Conservation (phyloP, 129 eudicot species). For the Sambucus nigra region DNA sequence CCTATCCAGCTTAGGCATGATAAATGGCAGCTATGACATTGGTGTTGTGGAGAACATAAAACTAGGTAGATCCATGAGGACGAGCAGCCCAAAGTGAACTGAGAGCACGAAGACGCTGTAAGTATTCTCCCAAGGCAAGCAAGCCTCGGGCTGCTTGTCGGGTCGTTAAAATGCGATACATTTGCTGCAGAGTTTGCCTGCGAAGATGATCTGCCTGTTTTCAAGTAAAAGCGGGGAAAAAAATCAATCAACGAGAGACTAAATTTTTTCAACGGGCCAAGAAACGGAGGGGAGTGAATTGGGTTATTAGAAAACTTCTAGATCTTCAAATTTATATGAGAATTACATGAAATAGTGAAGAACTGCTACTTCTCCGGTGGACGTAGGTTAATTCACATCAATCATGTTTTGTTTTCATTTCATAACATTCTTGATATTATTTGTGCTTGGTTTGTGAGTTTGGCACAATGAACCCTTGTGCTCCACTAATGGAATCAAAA, state of each 20-base stretch:
- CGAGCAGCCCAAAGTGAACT: slow-evolving; percentile 79
- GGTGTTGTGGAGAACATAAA: neutral
- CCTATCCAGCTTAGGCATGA: slow-evolving; percentile 7
- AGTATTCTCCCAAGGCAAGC: slow-evolving; percentile 85
- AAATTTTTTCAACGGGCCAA: neutral
- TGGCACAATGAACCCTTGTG: too few relatives aligned
- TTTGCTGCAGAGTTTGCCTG: slow-evolving; percentile 56
- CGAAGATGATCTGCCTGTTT: slow-evolving; percentile 87
- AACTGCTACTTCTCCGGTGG: too few relatives aligned
- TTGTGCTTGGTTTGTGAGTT: too few relatives aligned
- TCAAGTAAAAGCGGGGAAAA: neutral
- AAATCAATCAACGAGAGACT: neutral
- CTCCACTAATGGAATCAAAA: too few relatives aligned
- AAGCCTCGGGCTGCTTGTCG: slow-evolving; percentile 79
- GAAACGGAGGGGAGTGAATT: too few relatives aligned
- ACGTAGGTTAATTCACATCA: too few relatives aligned
- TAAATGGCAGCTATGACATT: slow-evolving; percentile 9
- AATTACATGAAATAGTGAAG: neutral
- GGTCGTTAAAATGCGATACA: slow-evolving; percentile 52
- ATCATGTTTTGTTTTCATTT: too few relatives aligned
- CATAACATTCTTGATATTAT: too few relatives aligned
- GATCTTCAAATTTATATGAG: too few relatives aligned
- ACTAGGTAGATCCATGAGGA: slow-evolving; percentile 36
- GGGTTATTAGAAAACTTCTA: too few relatives aligned
- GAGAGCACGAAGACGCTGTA: slow-evolving; percentile 72